Evolutionary conservation across 441 rosid genomes (phyloP).

Genomic region (Eruca vesicaria): DNA sequence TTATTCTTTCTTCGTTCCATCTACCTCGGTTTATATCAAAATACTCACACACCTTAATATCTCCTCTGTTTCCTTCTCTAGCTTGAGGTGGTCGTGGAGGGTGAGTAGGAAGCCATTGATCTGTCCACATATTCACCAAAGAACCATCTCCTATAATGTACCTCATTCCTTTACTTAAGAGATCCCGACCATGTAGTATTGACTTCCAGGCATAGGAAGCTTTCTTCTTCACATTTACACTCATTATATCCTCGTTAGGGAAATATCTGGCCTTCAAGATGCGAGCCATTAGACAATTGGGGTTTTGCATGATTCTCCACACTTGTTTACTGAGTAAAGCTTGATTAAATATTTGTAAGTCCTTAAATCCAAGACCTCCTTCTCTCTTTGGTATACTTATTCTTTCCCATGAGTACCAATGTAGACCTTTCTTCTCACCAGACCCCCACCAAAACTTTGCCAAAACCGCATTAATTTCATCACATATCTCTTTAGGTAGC

Average conservation of each 20-base stretch:
- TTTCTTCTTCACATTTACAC: neutral
- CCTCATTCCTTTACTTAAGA: too few relatives aligned
- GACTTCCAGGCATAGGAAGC: neutral
- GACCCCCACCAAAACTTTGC: neutral
- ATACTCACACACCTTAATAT: too few relatives aligned
- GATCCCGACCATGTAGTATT: too few relatives aligned
- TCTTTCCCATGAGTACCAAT: neutral
- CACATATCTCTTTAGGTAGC: neutral
- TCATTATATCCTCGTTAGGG: neutral
- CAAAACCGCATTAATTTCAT: neutral
- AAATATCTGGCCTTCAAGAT: neutral
- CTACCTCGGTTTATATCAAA: too few relatives aligned
- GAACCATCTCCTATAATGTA: too few relatives aligned
- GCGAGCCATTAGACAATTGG: neutral
- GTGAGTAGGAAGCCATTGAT: neutral
- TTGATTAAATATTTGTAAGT: neutral
- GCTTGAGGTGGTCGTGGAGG: neutral
- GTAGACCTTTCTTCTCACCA: neutral
- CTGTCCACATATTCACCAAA: neutral
- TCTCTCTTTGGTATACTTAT: neutral
- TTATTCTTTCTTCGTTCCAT: too few relatives aligned
- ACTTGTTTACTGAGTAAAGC: neutral
- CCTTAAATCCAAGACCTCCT: neutral
- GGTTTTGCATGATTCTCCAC: neutral
- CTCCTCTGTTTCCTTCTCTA: too few relatives aligned